A percentile compares a stretch with the other conserved stretches of the same genome.
These are phyloP conservation scores for Mrakia blollopis DNA, from an alignment of 768 basidiomycete species.

Conservation along the genomic window DNA sequence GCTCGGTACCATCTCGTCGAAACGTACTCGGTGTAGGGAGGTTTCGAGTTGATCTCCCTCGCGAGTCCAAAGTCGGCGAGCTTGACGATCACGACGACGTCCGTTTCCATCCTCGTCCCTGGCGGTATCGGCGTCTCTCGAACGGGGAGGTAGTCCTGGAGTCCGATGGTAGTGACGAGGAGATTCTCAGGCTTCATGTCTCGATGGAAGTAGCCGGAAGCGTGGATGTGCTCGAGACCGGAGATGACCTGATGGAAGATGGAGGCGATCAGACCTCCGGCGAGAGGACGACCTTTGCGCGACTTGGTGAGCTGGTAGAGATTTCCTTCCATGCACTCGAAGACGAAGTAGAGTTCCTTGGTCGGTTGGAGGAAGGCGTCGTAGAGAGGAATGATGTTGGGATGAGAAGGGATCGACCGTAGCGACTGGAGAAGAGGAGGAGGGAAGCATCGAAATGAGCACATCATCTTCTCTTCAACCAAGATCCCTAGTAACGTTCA, in stretches of 20 bases:
- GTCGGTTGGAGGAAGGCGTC: slow-evolving; percentile 98
- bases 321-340: slow-evolving; percentile 99
- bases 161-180: slow-evolving; percentile 92
- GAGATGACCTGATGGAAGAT: slow-evolving; percentile 88
- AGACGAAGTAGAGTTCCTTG: slow-evolving; percentile 97
- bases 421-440: slow-evolving; percentile 62
- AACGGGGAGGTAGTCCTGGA: slow-evolving; percentile 77
- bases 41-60: slow-evolving; percentile 74
- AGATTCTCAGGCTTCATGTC: slow-evolving; percentile 99
- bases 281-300: slow-evolving; percentile 86
- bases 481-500: neutral
- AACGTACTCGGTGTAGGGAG: slow-evolving; percentile 98
- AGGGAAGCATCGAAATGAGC: neutral
- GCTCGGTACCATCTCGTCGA: slow-evolving; percentile 99
- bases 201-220: slow-evolving; percentile 91
- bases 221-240: slow-evolving; percentile 89
- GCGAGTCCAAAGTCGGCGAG: slow-evolving; percentile 98
- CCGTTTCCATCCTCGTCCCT: slow-evolving; percentile 62
- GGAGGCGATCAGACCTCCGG: slow-evolving; percentile 91
- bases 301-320: slow-evolving; percentile 98
- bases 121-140: slow-evolving; percentile 49
- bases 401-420: slow-evolving; percentile 87
- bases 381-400: slow-evolving; percentile 96
- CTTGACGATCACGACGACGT: slow-evolving; percentile 94
- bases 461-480: neutral